A percentile compares a stretch with the other conserved stretches of the same genome.
Conservation (phyloP, 192 early-diverging fungal species). For the Dimargaris xerosporica region DNA sequence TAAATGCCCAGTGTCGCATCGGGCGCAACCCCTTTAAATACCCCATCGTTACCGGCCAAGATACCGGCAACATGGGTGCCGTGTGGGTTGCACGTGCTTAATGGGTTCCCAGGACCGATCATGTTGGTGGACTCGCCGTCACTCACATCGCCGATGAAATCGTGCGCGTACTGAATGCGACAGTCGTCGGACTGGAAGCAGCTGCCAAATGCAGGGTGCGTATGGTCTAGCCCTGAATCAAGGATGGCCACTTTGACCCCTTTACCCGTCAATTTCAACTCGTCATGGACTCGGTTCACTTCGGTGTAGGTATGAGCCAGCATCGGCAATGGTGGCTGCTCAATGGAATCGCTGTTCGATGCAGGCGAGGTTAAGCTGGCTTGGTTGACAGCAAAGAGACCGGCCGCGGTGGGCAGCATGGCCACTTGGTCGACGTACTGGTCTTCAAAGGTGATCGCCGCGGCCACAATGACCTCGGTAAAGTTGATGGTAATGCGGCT, state of each 20-base stretch:
- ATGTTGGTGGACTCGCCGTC: background rate
- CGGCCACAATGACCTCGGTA: too few species aligned
- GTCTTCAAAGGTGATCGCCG: too few species aligned
- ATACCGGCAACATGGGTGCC: slow-evolving; percentile 6
- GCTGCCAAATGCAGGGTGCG: slow-evolving; percentile 39
- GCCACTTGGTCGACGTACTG: too few species aligned
- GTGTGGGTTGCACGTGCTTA: background rate
- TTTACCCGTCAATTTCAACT: slow-evolving; percentile 16
- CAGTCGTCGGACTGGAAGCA: slow-evolving; percentile 33
- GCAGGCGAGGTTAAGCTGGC: too few species aligned
- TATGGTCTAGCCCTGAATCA: slow-evolving; percentile 43
- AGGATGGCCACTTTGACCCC: slow-evolving; percentile 40
- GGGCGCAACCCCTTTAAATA: background rate
- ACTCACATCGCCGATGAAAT: slow-evolving; percentile 13
- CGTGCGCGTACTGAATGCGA: slow-evolving; percentile 32
- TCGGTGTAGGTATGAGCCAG: background rate
- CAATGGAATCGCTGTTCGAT: background rate
- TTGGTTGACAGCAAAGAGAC: too few species aligned
- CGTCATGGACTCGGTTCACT: background rate
- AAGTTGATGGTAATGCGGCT: too few species aligned
- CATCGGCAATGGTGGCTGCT: background rate
- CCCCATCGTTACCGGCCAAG: background rate
- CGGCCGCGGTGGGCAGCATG: too few species aligned
- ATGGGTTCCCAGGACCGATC: background rate
- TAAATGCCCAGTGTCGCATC: slow-evolving; percentile 3